These are phyloP conservation scores for Fusarium sp. DNA, from an alignment of 2,329 filamentous ascomycete genomes.

Conservation along the genomic window DNA sequence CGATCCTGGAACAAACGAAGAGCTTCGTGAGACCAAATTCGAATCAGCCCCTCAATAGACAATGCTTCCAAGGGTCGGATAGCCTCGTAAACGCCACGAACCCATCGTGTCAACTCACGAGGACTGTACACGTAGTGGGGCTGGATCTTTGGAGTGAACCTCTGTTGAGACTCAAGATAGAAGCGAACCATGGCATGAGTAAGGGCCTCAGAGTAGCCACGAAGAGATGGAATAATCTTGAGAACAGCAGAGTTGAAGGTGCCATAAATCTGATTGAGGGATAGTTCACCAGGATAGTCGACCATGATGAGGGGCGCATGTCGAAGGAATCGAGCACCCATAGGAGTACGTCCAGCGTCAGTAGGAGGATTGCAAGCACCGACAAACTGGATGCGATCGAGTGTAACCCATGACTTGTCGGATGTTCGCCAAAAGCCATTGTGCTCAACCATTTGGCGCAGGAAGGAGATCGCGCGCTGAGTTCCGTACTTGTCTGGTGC, in stretches of 20 bases:
- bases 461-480: conserved; percentile 95
- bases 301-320: conserved; percentile 99
- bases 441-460: conserved; percentile 97
- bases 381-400: conserved; percentile 98
- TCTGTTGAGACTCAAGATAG: conserved; percentile 92
- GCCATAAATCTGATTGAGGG: conserved; percentile 96
- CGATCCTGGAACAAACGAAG: conserved; percentile 96
- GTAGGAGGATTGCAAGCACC: conserved; percentile 98
- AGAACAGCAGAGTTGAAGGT: conserved; percentile 97
- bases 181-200: conserved; percentile 98
- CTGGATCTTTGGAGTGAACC: conserved; percentile 96
- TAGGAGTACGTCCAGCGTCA: conserved; percentile 93
- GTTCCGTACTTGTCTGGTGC: conserved; percentile 98
- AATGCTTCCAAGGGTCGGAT: conserved; percentile 91
- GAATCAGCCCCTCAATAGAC: conserved; percentile 88
- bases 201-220: conserved; percentile 92
- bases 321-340: conserved; percentile 92
- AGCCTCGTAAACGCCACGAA: conserved; percentile 95
- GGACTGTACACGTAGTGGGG: conserved; percentile 99
- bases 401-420: conserved; percentile 96
- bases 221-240: conserved; percentile 95
- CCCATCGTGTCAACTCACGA: conserved; percentile 97
- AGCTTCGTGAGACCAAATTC: conserved; percentile 98
- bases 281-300: conserved; percentile 96
- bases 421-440: conserved; percentile 99